Conservation (phyloP, 2,329 filamentous ascomycete genomes). For the Trichoderma koningiopsis region DNA sequence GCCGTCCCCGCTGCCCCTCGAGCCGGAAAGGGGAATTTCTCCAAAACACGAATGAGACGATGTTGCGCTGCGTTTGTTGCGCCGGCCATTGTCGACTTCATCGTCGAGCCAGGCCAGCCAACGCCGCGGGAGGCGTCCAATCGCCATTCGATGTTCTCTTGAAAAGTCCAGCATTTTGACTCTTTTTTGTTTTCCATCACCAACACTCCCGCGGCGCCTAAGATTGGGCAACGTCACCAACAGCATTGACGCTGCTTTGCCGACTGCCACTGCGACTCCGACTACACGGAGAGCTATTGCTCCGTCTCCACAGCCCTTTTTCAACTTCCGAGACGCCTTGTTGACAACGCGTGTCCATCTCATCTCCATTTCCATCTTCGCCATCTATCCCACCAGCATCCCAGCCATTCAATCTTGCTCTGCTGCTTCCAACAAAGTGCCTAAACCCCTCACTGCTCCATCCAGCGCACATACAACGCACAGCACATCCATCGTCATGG, state of each 20-base stretch:
- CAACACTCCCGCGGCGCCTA: not conserved
- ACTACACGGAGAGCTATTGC: not conserved
- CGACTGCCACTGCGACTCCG: not conserved
- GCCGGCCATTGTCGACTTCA: not conserved
- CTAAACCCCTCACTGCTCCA: not conserved
- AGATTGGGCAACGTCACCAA: not conserved
- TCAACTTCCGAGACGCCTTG: not conserved
- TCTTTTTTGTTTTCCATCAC: not conserved
- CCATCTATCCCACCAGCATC: not conserved
- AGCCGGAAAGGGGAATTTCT: not conserved
- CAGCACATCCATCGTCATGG: conserved; percentile 46
- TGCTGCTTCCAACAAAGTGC: not conserved
- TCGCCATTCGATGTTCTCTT: not conserved
- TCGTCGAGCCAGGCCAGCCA: not conserved
- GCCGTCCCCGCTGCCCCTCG: not conserved
- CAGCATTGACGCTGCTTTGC: not conserved
- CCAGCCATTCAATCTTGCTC: not conserved
- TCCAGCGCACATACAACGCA: not conserved
- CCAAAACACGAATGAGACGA: not conserved
- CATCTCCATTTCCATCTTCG: not conserved
- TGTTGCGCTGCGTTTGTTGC: not conserved
- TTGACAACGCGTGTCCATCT: not conserved
- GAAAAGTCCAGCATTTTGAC: not conserved
- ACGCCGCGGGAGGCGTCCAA: not conserved
- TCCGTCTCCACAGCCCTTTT: not conserved